A percentile compares a stretch with the other conserved stretches of the same genome.
Evolutionary conservation across 2,329 filamentous ascomycete genomes (phyloP).

Genomic region (Metarhizium guizhouense): DNA sequence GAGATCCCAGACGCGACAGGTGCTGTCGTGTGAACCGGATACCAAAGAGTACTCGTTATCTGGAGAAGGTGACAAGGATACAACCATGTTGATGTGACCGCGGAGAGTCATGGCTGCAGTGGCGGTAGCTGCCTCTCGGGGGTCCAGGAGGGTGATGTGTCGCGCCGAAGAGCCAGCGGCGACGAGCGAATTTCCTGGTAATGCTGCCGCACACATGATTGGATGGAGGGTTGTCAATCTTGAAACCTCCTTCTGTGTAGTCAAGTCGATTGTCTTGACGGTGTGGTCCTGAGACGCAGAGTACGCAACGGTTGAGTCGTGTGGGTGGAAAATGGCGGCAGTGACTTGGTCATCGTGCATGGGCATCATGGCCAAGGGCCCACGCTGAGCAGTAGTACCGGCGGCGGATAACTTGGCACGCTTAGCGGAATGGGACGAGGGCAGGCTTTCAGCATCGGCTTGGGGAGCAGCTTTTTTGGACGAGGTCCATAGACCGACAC

Average conservation of each 20-base stretch:
- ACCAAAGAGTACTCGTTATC: slow-evolving; percentile 75
- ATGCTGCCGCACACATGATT: slow-evolving; percentile 67
- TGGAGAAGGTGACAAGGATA: slow-evolving; percentile 39
- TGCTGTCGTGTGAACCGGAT: slow-evolving; percentile 86
- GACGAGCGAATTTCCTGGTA: slow-evolving; percentile 55
- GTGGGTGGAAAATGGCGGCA: slow-evolving; percentile 74
- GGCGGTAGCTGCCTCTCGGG: slow-evolving; percentile 64
- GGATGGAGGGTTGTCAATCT: slow-evolving; percentile 77
- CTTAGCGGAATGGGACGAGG: slow-evolving; percentile 61
- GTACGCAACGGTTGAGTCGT: slow-evolving; percentile 83
- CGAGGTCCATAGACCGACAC: slow-evolving; percentile 81
- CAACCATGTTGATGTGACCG: slow-evolving; percentile 72
- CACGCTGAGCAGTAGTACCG: slow-evolving; percentile 55
- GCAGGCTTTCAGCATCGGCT: slow-evolving; percentile 60
- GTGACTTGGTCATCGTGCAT: slow-evolving; percentile 68
- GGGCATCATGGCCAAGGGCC: slow-evolving; percentile 64
- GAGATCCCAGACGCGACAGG: slow-evolving; percentile 89
- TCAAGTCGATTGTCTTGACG: slow-evolving; percentile 82
- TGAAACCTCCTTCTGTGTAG: slow-evolving; percentile 69
- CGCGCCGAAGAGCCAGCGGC: slow-evolving; percentile 74
- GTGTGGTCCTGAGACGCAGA: slow-evolving; percentile 87
- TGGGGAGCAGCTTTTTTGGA: slow-evolving; percentile 67
- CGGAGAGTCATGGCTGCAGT: slow-evolving; percentile 85
- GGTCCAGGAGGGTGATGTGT: slow-evolving; percentile 90
- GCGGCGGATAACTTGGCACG: slow-evolving; percentile 55